These are phyloP conservation scores for Microdochium trichocladiopsis DNA, from an alignment of 2,329 filamentous ascomycete species.

Conservation along the genomic window DNA sequence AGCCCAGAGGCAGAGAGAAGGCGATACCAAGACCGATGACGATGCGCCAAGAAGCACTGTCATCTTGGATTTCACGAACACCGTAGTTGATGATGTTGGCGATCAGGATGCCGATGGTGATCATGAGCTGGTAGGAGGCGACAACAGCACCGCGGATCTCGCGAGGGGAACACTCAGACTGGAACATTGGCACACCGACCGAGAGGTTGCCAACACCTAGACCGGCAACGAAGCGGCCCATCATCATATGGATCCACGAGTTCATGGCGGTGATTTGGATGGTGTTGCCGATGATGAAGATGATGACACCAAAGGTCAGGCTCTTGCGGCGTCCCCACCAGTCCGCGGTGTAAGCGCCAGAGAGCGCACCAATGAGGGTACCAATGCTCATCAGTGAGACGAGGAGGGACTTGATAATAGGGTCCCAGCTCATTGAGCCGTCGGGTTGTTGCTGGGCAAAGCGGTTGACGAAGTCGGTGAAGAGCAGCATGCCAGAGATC, in stretches of 20 bases:
- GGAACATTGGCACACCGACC: slow-evolving; percentile 60
- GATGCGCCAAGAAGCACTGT: slow-evolving; percentile 50
- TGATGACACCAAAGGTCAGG: slow-evolving; percentile 41
- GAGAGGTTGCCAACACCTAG: slow-evolving; percentile 62
- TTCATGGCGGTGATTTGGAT: slow-evolving; percentile 54
- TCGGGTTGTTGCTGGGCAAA: slow-evolving; percentile 40
- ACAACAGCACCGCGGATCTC: slow-evolving; percentile 59
- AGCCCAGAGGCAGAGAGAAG: slow-evolving; percentile 42
- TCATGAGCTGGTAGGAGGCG: slow-evolving; percentile 67
- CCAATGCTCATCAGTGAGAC: slow-evolving; percentile 51
- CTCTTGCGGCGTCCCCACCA: slow-evolving; percentile 50
- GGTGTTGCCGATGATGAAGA: slow-evolving; percentile 59
- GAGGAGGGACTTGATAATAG: slow-evolving; percentile 40
- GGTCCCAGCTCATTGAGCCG: slow-evolving; percentile 28
- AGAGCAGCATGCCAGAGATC: slow-evolving; percentile 43
- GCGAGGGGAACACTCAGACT: slow-evolving; percentile 55
- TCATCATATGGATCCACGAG: slow-evolving; percentile 58
- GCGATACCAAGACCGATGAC: slow-evolving; percentile 50
- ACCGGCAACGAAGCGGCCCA: slow-evolving; percentile 60
- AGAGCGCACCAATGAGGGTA: slow-evolving; percentile 45
- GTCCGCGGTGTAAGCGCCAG: slow-evolving; percentile 47
- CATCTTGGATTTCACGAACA: slow-evolving; percentile 32
- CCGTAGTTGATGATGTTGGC: slow-evolving; percentile 49
- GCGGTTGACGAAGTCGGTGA: slow-evolving; percentile 45
- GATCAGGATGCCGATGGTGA: slow-evolving; percentile 61